Base-by-base conservation (phyloP, 2,329 filamentous ascomycete species). In the Alternaria conjuncta region DNA sequence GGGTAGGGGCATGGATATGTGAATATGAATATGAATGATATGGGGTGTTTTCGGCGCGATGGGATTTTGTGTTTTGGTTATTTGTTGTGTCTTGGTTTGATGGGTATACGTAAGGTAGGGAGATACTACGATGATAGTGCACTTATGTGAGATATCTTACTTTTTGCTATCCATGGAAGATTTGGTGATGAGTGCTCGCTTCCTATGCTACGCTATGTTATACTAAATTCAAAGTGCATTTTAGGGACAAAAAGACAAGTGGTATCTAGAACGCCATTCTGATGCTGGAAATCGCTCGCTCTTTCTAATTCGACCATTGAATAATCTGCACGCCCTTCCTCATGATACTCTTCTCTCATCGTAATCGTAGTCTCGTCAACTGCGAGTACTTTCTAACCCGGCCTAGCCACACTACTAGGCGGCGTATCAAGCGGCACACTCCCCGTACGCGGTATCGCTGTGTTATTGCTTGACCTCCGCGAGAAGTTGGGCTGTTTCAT, bases 371-470 rank as follows among this genome's bases (percentile, higher is more conserved):
- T 36, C 13, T 36, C 15, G 2, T n/a, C 0, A 36, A 3, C 32
- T 0, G 1, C 30, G 12, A 13, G 13, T 0, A 6, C 30, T 36
- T 36, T 15, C 13, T 36, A 67, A 10, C 7, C 25, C 25, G 57
- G 25, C 43, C 67, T 73, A n/a, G 57, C 57, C n/a, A 61, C 60
- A 55, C 69, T 77, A 36, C 67, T 71, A 4, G 75, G 75, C 26
- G 73, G 75, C 18, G 74, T 78, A 60, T 76, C 74, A 1, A 68
- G 75, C 23, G 67, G 54, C 32, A 56, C 57, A 61, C 68, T 72
- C 5, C 64, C 68, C 21, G 68, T 71, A 1, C 63, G 63, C 9
- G 72, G 70, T 41, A 41, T 5, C 18, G 70, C 65, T 6, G 70
- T 3, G 13, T 23, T 12, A 6, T 10, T 10, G 9, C 15, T 12